These are phyloP conservation scores for Lentinula raphanica DNA, from an alignment of 768 basidiomycete genomes.

Conservation along the genomic window DNA sequence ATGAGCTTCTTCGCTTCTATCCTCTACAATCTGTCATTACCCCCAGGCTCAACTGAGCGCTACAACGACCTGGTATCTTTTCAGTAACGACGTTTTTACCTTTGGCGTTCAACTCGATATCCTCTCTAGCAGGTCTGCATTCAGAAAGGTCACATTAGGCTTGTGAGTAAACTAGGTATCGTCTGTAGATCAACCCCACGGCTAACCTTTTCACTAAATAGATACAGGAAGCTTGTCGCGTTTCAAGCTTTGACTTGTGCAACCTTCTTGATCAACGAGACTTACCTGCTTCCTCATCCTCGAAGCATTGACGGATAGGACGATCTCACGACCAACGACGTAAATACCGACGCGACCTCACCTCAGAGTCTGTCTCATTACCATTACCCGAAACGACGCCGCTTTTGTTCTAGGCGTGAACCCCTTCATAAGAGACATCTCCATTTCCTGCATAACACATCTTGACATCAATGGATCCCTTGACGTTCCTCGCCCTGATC, in stretches of 20 bases:
- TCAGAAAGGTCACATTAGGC: too few species aligned
- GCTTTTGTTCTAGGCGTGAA: neutral
- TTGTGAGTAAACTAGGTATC: too few species aligned
- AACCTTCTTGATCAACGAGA: neutral
- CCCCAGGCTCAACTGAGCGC: neutral
- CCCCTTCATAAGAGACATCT: neutral
- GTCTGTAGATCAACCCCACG: too few species aligned
- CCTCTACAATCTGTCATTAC: neutral
- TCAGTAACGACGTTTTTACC: neutral
- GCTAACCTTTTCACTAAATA: neutral
- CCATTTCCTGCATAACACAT: too few species aligned
- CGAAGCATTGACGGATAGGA: neutral
- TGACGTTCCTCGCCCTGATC: neutral
- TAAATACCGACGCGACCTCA: slow-evolving; percentile 6
- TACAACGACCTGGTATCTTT: neutral
- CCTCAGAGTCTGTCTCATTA: neutral
- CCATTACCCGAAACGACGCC: neutral
- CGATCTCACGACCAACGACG: neutral
- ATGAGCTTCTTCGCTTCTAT: neutral
- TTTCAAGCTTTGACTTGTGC: neutral
- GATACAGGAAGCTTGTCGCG: neutral
- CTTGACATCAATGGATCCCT: slow-evolving; percentile 17
- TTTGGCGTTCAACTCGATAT: too few species aligned
- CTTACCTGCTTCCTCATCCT: neutral
- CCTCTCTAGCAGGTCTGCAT: too few species aligned